These are phyloP conservation scores for Lolium perenne DNA, from an alignment of 176 grass and related monocot species.

Conservation along the genomic window DNA sequence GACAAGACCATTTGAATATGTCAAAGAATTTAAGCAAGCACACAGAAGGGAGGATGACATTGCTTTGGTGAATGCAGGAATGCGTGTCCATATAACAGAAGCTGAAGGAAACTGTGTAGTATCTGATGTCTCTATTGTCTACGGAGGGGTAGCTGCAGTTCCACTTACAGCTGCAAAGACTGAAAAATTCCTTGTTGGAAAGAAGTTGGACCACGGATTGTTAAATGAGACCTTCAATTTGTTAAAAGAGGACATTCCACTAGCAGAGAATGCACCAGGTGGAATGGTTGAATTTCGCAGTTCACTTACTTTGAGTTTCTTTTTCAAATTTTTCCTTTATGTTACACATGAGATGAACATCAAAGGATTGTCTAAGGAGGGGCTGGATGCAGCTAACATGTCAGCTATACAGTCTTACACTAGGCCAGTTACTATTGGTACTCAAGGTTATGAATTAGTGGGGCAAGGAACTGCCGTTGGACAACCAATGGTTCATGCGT, in stretches of 20 bases:
- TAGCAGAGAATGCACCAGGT: conserved; percentile 87
- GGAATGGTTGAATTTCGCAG: conserved; percentile 97
- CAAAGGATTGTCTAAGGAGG: conserved; percentile 58
- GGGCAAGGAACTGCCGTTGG: conserved; percentile 86
- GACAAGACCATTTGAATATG: conserved; percentile 84
- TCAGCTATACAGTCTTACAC: conserved; percentile 70
- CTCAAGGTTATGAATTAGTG: conserved; percentile 82
- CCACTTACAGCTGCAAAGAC: conserved; percentile 72
- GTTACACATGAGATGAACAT: conserved; percentile 80
- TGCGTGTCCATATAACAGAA: conserved; percentile 69
- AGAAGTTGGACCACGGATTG: conserved; percentile 67
- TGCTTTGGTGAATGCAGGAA: conserved; percentile 96
- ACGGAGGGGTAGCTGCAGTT: conserved; percentile 83
- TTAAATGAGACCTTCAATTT: conserved; percentile 65
- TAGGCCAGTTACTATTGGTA: conserved; percentile 53
- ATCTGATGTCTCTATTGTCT: conserved; percentile 80
- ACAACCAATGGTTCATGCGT: conserved; percentile 78
- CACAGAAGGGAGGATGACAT: conserved; percentile 99
- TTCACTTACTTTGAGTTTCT: conserved; percentile 95
- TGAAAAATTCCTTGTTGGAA: conserved; percentile 64
- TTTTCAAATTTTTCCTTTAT: conserved; percentile 94
- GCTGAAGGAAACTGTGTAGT: conserved; percentile 58
- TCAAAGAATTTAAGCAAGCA: conserved; percentile 97
- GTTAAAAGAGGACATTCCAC: conserved; percentile 80
- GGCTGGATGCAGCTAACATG: conserved; percentile 53